These are phyloP conservation scores for Pezicula carpinea DNA, from an alignment of 2,329 filamentous ascomycete species.

Conservation along the genomic window DNA sequence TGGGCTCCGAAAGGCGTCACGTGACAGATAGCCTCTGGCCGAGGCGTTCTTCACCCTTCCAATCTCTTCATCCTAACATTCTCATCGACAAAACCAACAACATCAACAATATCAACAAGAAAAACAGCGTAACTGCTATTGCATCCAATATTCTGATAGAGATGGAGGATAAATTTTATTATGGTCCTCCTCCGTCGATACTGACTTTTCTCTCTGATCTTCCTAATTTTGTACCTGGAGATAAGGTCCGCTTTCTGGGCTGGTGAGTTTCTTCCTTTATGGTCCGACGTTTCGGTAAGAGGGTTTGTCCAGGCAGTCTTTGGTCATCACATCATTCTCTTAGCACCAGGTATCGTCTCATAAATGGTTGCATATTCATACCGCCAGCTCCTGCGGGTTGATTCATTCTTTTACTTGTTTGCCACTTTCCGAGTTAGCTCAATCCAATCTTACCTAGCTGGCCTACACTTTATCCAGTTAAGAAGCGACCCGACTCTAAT, in stretches of 20 bases:
- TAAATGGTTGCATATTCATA: too few species aligned
- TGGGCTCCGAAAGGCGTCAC: too few species aligned
- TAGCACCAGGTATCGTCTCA: too few species aligned
- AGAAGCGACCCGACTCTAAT: too few species aligned
- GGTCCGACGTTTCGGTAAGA: background rate
- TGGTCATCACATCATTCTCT: too few species aligned
- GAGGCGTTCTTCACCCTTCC: too few species aligned
- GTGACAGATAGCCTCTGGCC: too few species aligned
- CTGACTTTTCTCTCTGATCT: conserved; percentile 26
- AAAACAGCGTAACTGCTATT: background rate
- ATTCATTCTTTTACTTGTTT: background rate
- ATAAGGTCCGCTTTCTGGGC: conserved; percentile 89
- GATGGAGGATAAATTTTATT: conserved; percentile 18
- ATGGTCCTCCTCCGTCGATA: conserved; percentile 24
- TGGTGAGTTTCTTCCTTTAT: conserved; percentile 59
- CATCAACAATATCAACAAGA: background rate
- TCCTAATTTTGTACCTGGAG: conserved; percentile 23
- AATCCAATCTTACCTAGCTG: background rate
- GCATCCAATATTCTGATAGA: background rate
- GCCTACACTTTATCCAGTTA: too few species aligned
- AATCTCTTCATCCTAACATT: too few species aligned
- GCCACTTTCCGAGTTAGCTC: too few species aligned
- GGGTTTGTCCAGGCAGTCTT: too few species aligned
- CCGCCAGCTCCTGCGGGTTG: too few species aligned
- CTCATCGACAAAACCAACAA: background rate